Evolutionary conservation across 1,139 yeast genomes (phyloP).

Genomic region (Yamadazyma sp.): DNA sequence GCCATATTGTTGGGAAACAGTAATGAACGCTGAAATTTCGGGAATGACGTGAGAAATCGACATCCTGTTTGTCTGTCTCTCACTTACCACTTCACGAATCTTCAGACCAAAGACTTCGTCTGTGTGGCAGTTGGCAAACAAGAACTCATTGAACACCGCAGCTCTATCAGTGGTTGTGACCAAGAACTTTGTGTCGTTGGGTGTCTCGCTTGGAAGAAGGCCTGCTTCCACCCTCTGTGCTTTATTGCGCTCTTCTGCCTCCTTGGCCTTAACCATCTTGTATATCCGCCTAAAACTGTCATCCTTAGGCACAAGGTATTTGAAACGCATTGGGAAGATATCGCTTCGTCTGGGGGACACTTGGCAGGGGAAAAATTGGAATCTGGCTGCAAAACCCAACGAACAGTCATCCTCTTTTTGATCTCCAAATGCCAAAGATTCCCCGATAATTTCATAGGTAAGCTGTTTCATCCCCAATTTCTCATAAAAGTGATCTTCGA

Average conservation of each 20-base stretch:
- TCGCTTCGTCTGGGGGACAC: constrained; percentile 16
- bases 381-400: constrained; percentile 46
- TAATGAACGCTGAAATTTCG: constrained; percentile 52
- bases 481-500: background rate
- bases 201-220: background rate
- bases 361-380: constrained; percentile 40
- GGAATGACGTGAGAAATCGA: constrained; percentile 54
- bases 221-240: background rate
- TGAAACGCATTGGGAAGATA: constrained; percentile 2
- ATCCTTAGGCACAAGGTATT: constrained; percentile 29
- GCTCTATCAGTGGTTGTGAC: constrained; percentile 45
- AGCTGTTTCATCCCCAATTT: background rate
- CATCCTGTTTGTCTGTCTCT: constrained; percentile 42
- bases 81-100: too few relatives aligned
- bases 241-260: background rate
- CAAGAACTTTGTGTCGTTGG: background rate
- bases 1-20: constrained; percentile 60
- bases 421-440: constrained; percentile 18
- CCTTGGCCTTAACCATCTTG: constrained; percentile 14
- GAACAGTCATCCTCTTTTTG: constrained; percentile 36
- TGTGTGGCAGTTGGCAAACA: constrained; percentile 54
- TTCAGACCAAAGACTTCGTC: constrained; percentile 26
- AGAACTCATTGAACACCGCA: constrained; percentile 51
- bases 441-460: constrained; percentile 25
- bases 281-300: constrained; percentile 39